Conservation (phyloP, 2,329 filamentous ascomycete genomes). For the Cryphonectria parasitica region DNA sequence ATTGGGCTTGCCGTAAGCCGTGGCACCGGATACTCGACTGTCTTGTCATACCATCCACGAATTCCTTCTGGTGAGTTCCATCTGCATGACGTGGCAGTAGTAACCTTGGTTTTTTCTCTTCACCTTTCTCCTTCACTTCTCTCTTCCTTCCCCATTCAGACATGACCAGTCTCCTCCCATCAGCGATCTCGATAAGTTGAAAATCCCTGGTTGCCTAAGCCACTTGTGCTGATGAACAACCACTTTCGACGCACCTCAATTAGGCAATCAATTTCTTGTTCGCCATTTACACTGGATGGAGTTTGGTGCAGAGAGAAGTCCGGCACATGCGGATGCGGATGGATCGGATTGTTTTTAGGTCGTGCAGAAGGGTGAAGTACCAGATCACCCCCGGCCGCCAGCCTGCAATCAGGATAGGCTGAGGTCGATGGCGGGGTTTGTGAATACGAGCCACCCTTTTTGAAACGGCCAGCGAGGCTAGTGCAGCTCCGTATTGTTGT, state of each 20-base stretch:
- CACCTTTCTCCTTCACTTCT: background rate
- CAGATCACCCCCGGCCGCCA: background rate
- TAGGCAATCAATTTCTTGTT: background rate
- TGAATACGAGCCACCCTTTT: slow-evolving; percentile 26
- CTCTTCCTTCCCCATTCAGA: background rate
- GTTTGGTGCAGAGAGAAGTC: background rate
- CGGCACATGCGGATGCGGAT: slow-evolving; percentile 5
- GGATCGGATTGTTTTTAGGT: slow-evolving; percentile 24
- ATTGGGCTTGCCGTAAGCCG: background rate
- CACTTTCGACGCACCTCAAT: background rate
- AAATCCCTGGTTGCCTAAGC: background rate
- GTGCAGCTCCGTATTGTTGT: background rate
- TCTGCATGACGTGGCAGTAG: slow-evolving; percentile 3
- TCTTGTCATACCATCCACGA: slow-evolving; percentile 2
- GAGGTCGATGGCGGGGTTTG: slow-evolving; percentile 1
- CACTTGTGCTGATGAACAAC: background rate
- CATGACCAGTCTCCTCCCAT: background rate
- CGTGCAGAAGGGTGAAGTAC: slow-evolving; percentile 25
- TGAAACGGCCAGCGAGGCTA: slow-evolving; percentile 5
- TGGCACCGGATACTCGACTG: background rate
- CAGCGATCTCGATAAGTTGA: background rate
- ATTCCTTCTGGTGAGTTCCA: background rate
- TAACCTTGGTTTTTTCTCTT: background rate
- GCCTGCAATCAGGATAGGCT: slow-evolving; percentile 14
- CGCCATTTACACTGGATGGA: background rate